Base-by-base conservation (phyloP, 805 yeast species). In the Ogataea polymorpha region DNA sequence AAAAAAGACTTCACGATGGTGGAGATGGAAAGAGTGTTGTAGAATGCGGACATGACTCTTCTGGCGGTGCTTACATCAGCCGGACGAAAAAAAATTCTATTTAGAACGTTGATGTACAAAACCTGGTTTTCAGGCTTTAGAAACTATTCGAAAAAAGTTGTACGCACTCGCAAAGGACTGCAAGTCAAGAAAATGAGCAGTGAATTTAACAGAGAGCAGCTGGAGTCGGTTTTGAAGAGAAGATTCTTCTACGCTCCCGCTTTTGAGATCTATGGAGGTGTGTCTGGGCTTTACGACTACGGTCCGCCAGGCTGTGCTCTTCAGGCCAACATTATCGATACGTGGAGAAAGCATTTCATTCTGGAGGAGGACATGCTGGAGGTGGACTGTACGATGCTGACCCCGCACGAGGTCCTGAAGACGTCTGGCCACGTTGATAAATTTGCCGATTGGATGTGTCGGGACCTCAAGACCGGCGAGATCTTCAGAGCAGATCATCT, bases 271-370 rank as follows among this genome's bases (percentile, higher is more conserved):
- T 93, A 93, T 65, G 99, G 99, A 54, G 99, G 99, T 66, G 98
- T 93, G 33, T 86, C 96, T 35, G 99, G 99, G 52, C 75, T 93
- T 44, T 93, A 87, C 66, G 99, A 93, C 66, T 93, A 90, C 63
- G 99, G 99, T 71, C 99, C 99, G 49, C 97, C 99, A 64, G 99
- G 99, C 49, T 91, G 98, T 72, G 95, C 98, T 10, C 79, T 93
- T 68, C 98, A 91, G 73, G 96, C 97, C 58, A 91, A 93, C 66
- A 76, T 93, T 48, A 73, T 93, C 48, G 99, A 95, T 61, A 75
- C 79, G 36, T 93, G 99, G 99, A 85, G 98, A 74, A 91, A 90
- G 66, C 99, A 93, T 69, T 93, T 93, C 65, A 82, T 93, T 48
- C 72, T 95, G 53, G 98, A 93, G 69, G 99, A 93, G 71, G 98